These are phyloP conservation scores for Thalassiosira profunda DNA, from an alignment of 108 stramenopile species.

Conservation along the genomic window DNA sequence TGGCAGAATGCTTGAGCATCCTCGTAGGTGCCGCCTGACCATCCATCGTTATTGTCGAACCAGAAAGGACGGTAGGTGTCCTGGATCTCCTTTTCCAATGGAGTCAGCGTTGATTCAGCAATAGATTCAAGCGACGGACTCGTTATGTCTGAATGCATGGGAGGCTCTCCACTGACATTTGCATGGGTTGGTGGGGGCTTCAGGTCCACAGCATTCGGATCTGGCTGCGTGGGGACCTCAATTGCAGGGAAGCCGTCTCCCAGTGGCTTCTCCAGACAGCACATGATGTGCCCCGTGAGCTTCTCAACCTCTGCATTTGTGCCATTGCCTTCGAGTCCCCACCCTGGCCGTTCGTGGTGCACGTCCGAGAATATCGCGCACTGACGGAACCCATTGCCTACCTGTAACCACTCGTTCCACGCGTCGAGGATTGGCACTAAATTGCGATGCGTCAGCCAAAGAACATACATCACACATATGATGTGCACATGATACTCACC, in stretches of 20 bases:
- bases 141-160: not conserved
- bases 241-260: not conserved
- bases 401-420: slow-evolving; percentile 47
- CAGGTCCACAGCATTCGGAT: slow-evolving; percentile 20
- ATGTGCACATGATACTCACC: no score
- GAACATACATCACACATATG: no score
- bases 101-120: slow-evolving; percentile 18
- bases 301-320: no score
- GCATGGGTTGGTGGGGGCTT: slow-evolving; percentile 1
- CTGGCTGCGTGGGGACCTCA: not conserved
- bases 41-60: slow-evolving; percentile 26
- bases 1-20: slow-evolving; percentile 40
- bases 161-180: not conserved
- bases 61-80: slow-evolving; percentile 29
- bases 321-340: slow-evolving; percentile 14
- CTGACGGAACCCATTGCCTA: slow-evolving; percentile 12
- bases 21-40: slow-evolving; percentile 34
- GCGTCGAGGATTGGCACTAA: slow-evolving; percentile 31
- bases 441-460: no score
- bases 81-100: slow-evolving; percentile 26
- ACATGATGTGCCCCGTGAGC: slow-evolving; percentile 47
- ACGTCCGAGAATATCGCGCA: slow-evolving; percentile 33
- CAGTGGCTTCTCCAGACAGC: slow-evolving; percentile 27
- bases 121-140: not conserved
- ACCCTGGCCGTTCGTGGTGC: slow-evolving; percentile 19